These are phyloP conservation scores for Gardenia jasminoides DNA, from an alignment of 257 asterid species.

Conservation along the genomic window DNA sequence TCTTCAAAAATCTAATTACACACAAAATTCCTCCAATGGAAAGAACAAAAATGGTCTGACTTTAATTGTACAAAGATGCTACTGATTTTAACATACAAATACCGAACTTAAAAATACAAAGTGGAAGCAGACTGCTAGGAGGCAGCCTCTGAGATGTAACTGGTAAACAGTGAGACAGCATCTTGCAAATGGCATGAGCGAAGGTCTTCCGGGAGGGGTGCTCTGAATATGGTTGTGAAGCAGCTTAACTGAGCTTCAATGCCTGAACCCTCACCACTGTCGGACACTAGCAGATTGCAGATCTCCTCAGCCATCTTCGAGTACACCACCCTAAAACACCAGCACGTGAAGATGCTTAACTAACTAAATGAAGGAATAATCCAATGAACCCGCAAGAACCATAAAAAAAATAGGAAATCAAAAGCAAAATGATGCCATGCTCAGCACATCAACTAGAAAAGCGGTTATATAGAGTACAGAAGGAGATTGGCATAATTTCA, in stretches of 20 bases:
- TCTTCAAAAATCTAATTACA: background rate
- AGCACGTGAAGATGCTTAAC: background rate
- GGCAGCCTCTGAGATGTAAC: conserved; percentile 56
- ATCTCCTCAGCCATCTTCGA: conserved; percentile 95
- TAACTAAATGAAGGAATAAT: background rate
- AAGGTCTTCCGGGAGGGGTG: conserved; percentile 77
- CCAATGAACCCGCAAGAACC: background rate
- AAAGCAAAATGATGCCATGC: background rate
- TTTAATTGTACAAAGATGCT: background rate
- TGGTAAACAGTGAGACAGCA: conserved; percentile 60
- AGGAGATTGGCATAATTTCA: background rate
- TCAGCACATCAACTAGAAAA: background rate
- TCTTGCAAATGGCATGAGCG: conserved; percentile 78
- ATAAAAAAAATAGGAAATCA: background rate
- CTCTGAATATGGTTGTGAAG: conserved; percentile 60
- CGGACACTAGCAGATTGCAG: conserved; percentile 63
- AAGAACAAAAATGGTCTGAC: background rate
- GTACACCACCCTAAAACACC: conserved; percentile 64
- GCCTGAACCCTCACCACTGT: conserved; percentile 40
- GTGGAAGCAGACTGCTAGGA: conserved; percentile 18
- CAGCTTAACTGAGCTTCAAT: conserved; percentile 65
- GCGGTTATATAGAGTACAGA: background rate
- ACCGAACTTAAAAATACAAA: background rate
- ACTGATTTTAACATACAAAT: background rate
- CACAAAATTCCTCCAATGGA: background rate